phyloP scores from a whole-genome alignment of 176 grass and related monocot genomes.

The Oryza brachyantha region DNA sequence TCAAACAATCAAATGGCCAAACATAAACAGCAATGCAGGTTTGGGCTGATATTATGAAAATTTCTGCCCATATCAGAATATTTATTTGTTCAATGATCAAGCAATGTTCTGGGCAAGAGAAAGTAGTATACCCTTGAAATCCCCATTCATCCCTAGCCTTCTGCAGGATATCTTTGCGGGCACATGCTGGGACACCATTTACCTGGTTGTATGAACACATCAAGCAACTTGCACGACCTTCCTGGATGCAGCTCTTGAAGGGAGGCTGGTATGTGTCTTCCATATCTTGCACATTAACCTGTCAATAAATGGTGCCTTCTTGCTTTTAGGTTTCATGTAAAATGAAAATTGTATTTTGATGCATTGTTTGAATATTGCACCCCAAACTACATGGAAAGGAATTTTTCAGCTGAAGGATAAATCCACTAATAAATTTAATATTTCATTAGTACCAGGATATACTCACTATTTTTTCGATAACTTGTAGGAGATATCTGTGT shows the following conservation, averaged over 20 bases:
- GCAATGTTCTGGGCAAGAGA: constrained; percentile 9
- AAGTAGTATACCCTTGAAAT: constrained; percentile 65
- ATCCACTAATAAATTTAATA: background rate
- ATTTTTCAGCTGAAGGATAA: background rate
- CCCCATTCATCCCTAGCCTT: constrained; percentile 88
- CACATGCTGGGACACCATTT: constrained; percentile 82
- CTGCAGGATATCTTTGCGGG: constrained; percentile 62
- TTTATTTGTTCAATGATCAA: constrained; percentile 21
- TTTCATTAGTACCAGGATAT: background rate
- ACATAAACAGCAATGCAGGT: constrained; percentile 10
- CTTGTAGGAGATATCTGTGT: background rate
- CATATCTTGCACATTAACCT: constrained; percentile 90
- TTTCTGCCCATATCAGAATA: background rate
- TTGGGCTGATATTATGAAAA: background rate
- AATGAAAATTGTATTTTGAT: background rate
- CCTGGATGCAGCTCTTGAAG: constrained; percentile 91
- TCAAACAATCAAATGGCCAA: constrained; percentile 26
- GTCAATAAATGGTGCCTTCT: constrained; percentile 14
- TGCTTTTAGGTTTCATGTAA: background rate
- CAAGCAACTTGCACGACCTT: constrained; percentile 88
- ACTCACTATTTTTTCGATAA: background rate
- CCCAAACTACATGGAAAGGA: background rate
- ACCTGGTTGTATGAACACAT: constrained; percentile 95
- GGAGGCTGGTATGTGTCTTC: constrained; percentile 87
- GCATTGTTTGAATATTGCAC: background rate